Percentiles rank a stretch among this genome's conserved stretches.
Conservation (phyloP, 257 asterid genomes). For the Anisodus acutangulus region DNA sequence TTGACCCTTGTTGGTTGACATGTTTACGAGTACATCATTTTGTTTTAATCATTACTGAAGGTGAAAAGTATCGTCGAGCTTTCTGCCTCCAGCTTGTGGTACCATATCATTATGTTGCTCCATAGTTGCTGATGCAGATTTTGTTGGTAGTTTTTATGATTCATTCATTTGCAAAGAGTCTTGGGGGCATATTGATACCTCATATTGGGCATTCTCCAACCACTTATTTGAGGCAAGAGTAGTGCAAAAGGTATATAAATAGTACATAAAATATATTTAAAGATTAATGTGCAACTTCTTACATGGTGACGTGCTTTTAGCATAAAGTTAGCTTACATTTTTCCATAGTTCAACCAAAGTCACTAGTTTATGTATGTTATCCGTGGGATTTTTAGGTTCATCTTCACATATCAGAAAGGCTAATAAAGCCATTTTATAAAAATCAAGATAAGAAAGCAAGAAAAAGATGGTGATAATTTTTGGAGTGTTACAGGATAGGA, state of each 20-base stretch:
- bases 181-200: neutral
- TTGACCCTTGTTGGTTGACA: neutral
- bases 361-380: too few relatives aligned
- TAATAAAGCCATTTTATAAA: too few relatives aligned
- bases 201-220: neutral
- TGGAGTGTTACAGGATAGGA: neutral
- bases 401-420: too few relatives aligned
- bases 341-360: neutral
- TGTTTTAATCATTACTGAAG: constrained; percentile 3
- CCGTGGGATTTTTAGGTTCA: too few relatives aligned
- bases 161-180: neutral
- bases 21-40: neutral
- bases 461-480: too few relatives aligned
- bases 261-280: neutral
- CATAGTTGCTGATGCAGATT: neutral
- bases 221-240: neutral
- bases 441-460: too few relatives aligned
- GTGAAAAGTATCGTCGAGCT: neutral
- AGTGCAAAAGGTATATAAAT: neutral
- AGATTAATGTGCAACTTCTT: neutral
- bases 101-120: neutral
- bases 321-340: neutral
- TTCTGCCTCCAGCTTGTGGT: constrained; percentile 20
- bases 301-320: neutral
- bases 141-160: neutral